Percentiles rank a stretch among this genome's conserved stretches.
Conservation (phyloP, 2,329 filamentous ascomycete species). For the Phaeoacremonium minimum region DNA sequence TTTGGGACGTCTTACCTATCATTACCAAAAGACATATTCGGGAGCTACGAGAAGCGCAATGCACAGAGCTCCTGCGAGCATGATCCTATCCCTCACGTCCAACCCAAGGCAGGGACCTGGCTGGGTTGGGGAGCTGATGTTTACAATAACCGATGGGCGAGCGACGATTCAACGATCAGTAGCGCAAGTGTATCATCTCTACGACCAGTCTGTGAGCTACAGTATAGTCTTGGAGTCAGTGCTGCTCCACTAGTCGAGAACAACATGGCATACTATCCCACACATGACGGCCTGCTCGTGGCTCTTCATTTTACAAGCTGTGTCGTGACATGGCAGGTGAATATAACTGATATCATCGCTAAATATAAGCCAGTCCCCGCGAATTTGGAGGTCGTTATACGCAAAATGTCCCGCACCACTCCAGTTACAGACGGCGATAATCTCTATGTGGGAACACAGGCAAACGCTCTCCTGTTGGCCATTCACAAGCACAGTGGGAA, state of each 20-base stretch:
- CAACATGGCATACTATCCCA: constrained; percentile 21
- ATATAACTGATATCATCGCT: constrained; percentile 19
- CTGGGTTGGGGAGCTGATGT: constrained; percentile 13
- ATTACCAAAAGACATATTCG: too few species aligned
- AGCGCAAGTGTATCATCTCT: constrained; percentile 6
- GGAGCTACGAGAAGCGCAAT: too few species aligned
- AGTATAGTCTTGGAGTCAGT: constrained; percentile 10
- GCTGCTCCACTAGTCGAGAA: constrained; percentile 10
- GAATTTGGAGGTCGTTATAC: too few species aligned
- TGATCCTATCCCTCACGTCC: too few species aligned
- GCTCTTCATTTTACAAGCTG: constrained; percentile 23
- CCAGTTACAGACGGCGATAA: not conserved
- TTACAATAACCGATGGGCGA: constrained; percentile 14
- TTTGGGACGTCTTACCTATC: too few species aligned
- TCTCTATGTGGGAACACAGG: not conserved
- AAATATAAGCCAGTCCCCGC: too few species aligned
- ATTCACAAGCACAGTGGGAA: not conserved
- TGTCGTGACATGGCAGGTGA: constrained; percentile 18
- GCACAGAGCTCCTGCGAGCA: too few species aligned
- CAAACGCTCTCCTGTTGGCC: not conserved
- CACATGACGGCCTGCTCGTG: constrained; percentile 22
- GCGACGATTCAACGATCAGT: constrained; percentile 6
- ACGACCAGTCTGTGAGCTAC: constrained; percentile 9
- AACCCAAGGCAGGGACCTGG: constrained; percentile 6
- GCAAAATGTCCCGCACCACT: not conserved